Evolutionary conservation across 805 yeast genomes (phyloP), one percentile per base, ranked within the genome.

Genomic region (Pichia cabralensis): DNA sequence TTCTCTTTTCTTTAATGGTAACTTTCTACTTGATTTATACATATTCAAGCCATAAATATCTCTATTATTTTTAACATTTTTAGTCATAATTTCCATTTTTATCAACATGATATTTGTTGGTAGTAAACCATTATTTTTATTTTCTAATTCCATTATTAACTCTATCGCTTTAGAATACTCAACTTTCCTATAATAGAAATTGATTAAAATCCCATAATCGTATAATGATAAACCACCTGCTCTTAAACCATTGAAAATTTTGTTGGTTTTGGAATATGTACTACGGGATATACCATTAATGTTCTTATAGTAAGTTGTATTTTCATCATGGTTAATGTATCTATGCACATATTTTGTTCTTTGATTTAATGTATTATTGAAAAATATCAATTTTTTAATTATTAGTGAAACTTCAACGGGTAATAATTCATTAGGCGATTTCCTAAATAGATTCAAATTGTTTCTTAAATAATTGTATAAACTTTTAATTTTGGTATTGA

Each of bases 151-250:
- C n/a, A n/a, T n/a, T n/a, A n/a, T n/a, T n/a, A n/a, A n/a, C n/a
- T n/a, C n/a, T n/a, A n/a, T n/a, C n/a, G n/a, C n/a, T n/a, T n/a
- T n/a, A n/a, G n/a, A n/a, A n/a, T n/a, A n/a, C n/a, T n/a, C n/a
- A n/a, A n/a, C n/a, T n/a, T n/a, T n/a, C 22, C 34, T 24, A 31
- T 44, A 35, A 31, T 46, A 46, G 16, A 52, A 45, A 8, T 38
- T 33, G 11, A 52, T 39, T 7, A 53, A 38, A 18, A 44, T 40
- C 29, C 52, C 55, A 39, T 50, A 56, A 31, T 55, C 59, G 4
- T 33, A 26, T 7, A 43, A 11, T 8, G 26, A 22, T 23, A 36
- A 25, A 8, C 16, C 13, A 9, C 14, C 12, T 6, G 23, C 12
- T 7, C 13, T 5, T 9, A 36, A 28, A 7, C 18, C 15, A 22